Evolutionary conservation across 2,329 filamentous ascomycete genomes (phyloP).

Genomic region (Beauveria rudraprayagi): DNA sequence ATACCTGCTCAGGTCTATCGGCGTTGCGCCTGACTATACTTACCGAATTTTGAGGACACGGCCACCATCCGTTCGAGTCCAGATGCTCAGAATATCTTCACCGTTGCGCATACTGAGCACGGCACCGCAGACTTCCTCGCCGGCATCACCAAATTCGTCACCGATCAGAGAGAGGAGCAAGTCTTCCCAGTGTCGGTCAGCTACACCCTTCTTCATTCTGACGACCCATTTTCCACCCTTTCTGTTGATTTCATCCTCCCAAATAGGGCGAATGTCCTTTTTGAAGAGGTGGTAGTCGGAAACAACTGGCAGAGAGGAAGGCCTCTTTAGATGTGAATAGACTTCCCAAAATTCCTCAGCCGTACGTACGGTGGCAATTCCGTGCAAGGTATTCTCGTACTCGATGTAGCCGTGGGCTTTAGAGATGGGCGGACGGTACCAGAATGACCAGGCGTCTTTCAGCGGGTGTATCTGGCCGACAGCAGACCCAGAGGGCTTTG

Average conservation of each 20-base stretch:
- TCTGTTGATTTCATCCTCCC: slow-evolving; percentile 97
- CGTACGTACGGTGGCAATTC: slow-evolving; percentile 72
- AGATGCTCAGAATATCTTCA: slow-evolving; percentile 95
- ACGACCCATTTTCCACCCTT: slow-evolving; percentile 97
- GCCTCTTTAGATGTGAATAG: slow-evolving; percentile 82
- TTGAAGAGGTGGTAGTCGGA: slow-evolving; percentile 99
- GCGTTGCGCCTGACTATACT: slow-evolving; percentile 21
- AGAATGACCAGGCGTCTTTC: slow-evolving; percentile 88
- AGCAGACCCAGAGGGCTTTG: slow-evolving; percentile 24
- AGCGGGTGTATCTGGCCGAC: slow-evolving; percentile 46
- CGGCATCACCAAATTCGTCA: slow-evolving; percentile 86
- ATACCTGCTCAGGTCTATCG: background rate
- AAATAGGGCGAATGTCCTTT: slow-evolving; percentile 90
- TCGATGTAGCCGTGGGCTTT: slow-evolving; percentile 83
- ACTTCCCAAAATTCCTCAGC: slow-evolving; percentile 88
- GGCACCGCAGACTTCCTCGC: slow-evolving; percentile 89
- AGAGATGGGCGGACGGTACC: slow-evolving; percentile 92
- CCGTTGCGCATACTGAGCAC: slow-evolving; percentile 91
- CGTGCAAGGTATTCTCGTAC: slow-evolving; percentile 92
- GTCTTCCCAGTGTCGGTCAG: slow-evolving; percentile 95
- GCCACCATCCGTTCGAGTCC: slow-evolving; percentile 89
- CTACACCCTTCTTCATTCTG: slow-evolving; percentile 91
- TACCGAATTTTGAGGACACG: slow-evolving; percentile 95
- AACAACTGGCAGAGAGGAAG: slow-evolving; percentile 79
- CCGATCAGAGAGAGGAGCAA: slow-evolving; percentile 83